Conservation (phyloP, 2,329 filamentous ascomycete species). For the Penicillium brasilianum region DNA sequence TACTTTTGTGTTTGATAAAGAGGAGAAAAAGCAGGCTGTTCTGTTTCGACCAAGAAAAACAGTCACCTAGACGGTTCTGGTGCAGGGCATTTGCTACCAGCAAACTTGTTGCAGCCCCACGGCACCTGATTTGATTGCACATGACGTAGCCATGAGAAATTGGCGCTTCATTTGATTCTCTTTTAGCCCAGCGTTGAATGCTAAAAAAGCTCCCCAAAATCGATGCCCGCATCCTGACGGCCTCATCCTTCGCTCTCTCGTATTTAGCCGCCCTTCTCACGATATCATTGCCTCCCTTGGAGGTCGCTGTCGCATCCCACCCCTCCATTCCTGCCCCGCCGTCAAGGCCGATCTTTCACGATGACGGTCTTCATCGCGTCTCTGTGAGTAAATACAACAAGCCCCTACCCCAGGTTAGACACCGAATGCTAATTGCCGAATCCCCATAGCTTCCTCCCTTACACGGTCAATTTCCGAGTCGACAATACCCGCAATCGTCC, state of each 20-base stretch:
- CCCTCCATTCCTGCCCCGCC: constrained; percentile 17
- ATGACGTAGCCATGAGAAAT: constrained; percentile 44
- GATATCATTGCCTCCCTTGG: constrained; percentile 6
- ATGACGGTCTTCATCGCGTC: constrained; percentile 68
- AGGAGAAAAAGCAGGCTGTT: neutral
- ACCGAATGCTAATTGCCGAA: constrained; percentile 11
- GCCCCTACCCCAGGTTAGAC: neutral
- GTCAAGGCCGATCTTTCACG: constrained; percentile 24
- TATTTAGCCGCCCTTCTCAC: constrained; percentile 5
- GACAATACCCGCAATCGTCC: constrained; percentile 48
- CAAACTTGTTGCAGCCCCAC: constrained; percentile 12
- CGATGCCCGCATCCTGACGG: neutral
- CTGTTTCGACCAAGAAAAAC: neutral
- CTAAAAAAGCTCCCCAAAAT: constrained; percentile 2
- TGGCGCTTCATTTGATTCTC: constrained; percentile 24
- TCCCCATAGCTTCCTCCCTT: constrained; percentile 76
- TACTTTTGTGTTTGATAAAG: neutral
- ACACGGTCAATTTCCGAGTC: constrained; percentile 86
- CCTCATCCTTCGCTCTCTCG: neutral
- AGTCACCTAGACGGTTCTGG: neutral
- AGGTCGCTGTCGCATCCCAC: constrained; percentile 4
- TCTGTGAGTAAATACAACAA: constrained; percentile 53
- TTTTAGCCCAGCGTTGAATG: constrained; percentile 3
- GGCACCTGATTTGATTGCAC: constrained; percentile 29
- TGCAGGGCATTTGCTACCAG: neutral